Percentiles rank a stretch among this genome's conserved stretches.
phyloP scores from a whole-genome alignment of 768 basidiomycete species.

The Pleurotus tuoliensis region DNA sequence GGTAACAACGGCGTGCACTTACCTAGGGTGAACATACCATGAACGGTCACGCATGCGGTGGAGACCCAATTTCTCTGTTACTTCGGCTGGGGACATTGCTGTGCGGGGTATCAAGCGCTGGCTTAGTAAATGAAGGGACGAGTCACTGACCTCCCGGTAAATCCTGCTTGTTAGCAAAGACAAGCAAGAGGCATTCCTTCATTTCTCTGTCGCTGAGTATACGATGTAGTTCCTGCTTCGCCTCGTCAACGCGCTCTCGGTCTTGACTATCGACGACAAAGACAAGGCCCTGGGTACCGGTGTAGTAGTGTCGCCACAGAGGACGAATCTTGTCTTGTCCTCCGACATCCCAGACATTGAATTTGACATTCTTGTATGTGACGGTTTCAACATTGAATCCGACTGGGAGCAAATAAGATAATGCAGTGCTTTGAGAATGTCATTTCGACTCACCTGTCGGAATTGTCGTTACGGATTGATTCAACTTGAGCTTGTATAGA shows the following conservation, averaged over 20 bases:
- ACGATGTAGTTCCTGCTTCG: constrained; percentile 90
- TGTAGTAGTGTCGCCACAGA: constrained; percentile 98
- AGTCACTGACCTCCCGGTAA: constrained; percentile 79
- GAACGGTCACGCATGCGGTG: constrained; percentile 95
- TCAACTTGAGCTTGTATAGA: constrained; percentile 97
- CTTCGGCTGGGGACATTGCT: constrained; percentile 99
- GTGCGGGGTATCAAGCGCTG: constrained; percentile 8
- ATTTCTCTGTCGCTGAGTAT: constrained; percentile 97
- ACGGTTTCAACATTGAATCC: constrained; percentile 99
- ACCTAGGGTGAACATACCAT: constrained; percentile 99
- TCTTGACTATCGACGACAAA: constrained; percentile 98
- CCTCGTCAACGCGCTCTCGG: constrained; percentile 93
- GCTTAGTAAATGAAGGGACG: not conserved
- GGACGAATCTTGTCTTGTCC: constrained; percentile 99
- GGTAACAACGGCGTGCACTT: constrained; percentile 18
- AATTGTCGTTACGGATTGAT: constrained; percentile 98
- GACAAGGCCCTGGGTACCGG: constrained; percentile 96
- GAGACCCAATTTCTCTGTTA: constrained; percentile 93
- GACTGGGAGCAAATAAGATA: constrained; percentile 41
- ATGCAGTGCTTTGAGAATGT: constrained; percentile 7
- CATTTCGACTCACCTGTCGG: constrained; percentile 68
- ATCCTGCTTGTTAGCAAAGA: constrained; percentile 99
- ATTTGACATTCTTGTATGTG: constrained; percentile 97
- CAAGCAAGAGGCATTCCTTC: constrained; percentile 94
- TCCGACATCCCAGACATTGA: constrained; percentile 96